phyloP scores from a whole-genome alignment of 2,329 filamentous ascomycete species.

The Curvularia sp. region DNA sequence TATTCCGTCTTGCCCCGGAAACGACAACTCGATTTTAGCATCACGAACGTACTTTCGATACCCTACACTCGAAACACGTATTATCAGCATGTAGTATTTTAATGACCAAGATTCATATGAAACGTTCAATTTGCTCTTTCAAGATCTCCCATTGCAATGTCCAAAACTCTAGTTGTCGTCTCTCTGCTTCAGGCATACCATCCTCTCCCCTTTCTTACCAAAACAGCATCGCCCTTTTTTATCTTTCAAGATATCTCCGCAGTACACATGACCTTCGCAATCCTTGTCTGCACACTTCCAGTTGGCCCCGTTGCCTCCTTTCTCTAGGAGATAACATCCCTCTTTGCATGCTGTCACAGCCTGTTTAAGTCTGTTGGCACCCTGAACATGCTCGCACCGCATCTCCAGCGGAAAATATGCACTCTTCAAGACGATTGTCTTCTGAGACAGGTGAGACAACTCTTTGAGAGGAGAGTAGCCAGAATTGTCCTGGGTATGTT shows the following conservation, averaged over 20 bases:
- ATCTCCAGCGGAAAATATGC: slow-evolving; percentile 25
- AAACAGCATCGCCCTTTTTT: slow-evolving; percentile 31
- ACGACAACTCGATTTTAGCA: neutral
- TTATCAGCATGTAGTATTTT: neutral
- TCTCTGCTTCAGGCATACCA: slow-evolving; percentile 24
- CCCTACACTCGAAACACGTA: neutral
- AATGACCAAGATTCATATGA: neutral
- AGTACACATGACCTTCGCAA: slow-evolving; percentile 41
- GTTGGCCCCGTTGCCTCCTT: slow-evolving; percentile 23
- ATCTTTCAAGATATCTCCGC: slow-evolving; percentile 22
- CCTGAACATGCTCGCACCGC: slow-evolving; percentile 33
- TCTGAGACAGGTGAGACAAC: slow-evolving; percentile 25
- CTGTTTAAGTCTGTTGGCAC: neutral
- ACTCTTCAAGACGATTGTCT: slow-evolving; percentile 21
- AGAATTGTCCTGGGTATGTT: slow-evolving; percentile 21
- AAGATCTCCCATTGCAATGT: neutral
- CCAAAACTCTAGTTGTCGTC: no score
- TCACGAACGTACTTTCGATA: neutral
- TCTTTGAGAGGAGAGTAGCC: slow-evolving; percentile 24
- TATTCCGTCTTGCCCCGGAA: neutral
- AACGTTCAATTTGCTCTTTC: neutral
- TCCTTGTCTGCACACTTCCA: slow-evolving; percentile 28
- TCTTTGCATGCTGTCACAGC: slow-evolving; percentile 17
- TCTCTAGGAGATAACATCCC: slow-evolving; percentile 41
- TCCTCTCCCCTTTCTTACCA: slow-evolving; percentile 37